Percentiles rank a stretch among this genome's conserved stretches.
Conservation (phyloP, 2,329 filamentous ascomycete species). For the Fusarium goolgardi region DNA sequence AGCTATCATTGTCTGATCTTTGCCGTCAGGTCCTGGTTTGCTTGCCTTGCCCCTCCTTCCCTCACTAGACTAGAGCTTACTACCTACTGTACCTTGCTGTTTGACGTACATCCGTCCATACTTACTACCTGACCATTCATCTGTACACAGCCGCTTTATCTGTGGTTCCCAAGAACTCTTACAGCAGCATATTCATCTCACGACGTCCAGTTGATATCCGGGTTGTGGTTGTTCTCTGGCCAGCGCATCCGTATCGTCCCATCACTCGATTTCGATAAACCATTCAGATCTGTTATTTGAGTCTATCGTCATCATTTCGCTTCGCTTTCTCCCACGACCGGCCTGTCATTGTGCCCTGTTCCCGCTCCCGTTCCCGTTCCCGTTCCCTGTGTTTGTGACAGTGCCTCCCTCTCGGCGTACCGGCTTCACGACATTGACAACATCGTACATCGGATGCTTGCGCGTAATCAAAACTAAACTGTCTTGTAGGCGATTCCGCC, state of each 20-base stretch:
- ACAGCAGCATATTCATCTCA: constrained; percentile 28
- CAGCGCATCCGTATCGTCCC: constrained; percentile 1
- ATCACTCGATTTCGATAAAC: constrained; percentile 17
- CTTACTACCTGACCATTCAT: not conserved
- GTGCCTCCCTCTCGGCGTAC: constrained; percentile 28
- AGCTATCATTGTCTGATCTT: constrained; percentile 14
- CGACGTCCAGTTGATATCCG: constrained; percentile 4
- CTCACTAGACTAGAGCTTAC: constrained; percentile 17
- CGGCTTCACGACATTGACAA: constrained; percentile 34
- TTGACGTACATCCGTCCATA: constrained; percentile 24
- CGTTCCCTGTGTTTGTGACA: constrained; percentile 23
- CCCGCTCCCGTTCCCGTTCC: constrained; percentile 8
- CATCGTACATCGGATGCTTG: constrained; percentile 23
- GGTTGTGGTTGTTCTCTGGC: constrained; percentile 12
- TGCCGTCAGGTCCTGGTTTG: constrained; percentile 18
- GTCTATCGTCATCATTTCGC: constrained; percentile 14
- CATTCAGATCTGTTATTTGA: not conserved
- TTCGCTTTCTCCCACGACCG: constrained; percentile 16
- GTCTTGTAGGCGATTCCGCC: constrained; percentile 14
- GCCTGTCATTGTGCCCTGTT: constrained; percentile 19
- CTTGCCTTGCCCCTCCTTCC: constrained; percentile 44
- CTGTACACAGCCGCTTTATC: constrained; percentile 24
- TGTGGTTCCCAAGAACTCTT: constrained; percentile 14
- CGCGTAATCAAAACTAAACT: constrained; percentile 12
- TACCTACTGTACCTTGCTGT: constrained; percentile 10